These are phyloP conservation scores for Aureobasidium pullulans DNA, from an alignment of 2,329 filamentous ascomycete genomes.

Conservation along the genomic window DNA sequence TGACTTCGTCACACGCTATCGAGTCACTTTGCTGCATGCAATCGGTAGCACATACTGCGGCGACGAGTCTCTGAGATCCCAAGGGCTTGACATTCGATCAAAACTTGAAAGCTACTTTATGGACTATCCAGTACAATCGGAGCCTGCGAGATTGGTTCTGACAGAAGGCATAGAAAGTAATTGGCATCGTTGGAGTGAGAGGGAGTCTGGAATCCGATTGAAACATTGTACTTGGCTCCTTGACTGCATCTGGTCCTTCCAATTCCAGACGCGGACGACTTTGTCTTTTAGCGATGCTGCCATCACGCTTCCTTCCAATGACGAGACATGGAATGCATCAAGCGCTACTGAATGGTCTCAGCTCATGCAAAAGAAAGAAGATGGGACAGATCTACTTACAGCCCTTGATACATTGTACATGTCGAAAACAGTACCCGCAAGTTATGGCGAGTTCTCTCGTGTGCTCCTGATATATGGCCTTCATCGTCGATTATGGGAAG, in stretches of 20 bases:
- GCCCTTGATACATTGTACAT: conserved; percentile 34
- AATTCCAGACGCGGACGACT: conserved; percentile 15
- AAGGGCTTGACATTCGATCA: not conserved
- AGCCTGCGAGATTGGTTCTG: no score
- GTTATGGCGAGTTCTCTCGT: conserved; percentile 43
- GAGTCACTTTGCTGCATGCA: not conserved
- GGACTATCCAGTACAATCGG: no score
- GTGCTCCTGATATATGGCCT: conserved; percentile 44
- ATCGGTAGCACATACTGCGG: not conserved
- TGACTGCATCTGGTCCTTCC: conserved; percentile 20
- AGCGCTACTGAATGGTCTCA: not conserved
- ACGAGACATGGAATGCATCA: not conserved
- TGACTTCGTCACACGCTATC: not conserved
- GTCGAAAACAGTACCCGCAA: conserved; percentile 38
- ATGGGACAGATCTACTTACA: not conserved
- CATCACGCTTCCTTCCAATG: conserved; percentile 17
- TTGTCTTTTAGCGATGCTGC: conserved; percentile 17
- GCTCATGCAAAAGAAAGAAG: not conserved
- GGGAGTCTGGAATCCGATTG: conserved; percentile 16
- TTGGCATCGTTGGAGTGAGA: conserved; percentile 13
- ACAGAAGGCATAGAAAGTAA: not conserved
- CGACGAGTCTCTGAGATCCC: not conserved
- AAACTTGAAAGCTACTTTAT: not conserved
- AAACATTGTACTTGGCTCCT: conserved; percentile 21
- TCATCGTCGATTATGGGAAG: conserved; percentile 43